phyloP scores from a whole-genome alignment of 202 grass and related monocot genomes.

The Schoenoplectus triqueter region DNA sequence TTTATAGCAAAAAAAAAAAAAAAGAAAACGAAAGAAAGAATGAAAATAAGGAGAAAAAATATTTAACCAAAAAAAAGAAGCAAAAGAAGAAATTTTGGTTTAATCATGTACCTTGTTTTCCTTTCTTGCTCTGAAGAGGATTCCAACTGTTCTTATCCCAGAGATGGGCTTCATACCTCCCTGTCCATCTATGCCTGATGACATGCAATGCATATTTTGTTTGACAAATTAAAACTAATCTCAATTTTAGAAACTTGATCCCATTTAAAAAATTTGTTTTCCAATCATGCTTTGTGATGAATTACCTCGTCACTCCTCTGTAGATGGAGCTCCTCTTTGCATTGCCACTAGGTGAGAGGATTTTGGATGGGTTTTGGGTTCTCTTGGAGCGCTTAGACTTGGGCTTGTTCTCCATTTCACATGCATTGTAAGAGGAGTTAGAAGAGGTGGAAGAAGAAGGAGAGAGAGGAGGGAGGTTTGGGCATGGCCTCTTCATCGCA shows the following conservation, averaged over 20 bases:
- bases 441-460: conserved; percentile 52
- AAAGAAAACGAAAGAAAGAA: neutral
- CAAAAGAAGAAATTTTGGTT: neutral
- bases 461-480: conserved; percentile 43
- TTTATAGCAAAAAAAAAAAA: neutral
- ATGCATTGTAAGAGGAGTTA: conserved; percentile 43
- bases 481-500: conserved; percentile 36
- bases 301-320: conserved; percentile 90
- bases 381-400: conserved; percentile 66
- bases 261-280: neutral
- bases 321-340: conserved; percentile 86
- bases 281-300: neutral
- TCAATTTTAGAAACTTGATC: neutral
- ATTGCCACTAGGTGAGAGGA: conserved; percentile 42
- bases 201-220: conserved; percentile 43
- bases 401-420: conserved; percentile 41
- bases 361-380: conserved; percentile 41
- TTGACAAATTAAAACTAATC: neutral
- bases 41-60: too few relatives aligned
- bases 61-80: neutral
- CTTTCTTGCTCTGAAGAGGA: conserved; percentile 84
- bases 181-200: conserved; percentile 94
- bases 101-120: conserved; percentile 73
- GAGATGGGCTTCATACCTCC: conserved; percentile 91
- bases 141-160: conserved; percentile 93